Percentiles rank a stretch among this genome's conserved stretches.
Evolutionary conservation across 805 yeast genomes (phyloP).

Genomic region (Clavispora vitiphila): DNA sequence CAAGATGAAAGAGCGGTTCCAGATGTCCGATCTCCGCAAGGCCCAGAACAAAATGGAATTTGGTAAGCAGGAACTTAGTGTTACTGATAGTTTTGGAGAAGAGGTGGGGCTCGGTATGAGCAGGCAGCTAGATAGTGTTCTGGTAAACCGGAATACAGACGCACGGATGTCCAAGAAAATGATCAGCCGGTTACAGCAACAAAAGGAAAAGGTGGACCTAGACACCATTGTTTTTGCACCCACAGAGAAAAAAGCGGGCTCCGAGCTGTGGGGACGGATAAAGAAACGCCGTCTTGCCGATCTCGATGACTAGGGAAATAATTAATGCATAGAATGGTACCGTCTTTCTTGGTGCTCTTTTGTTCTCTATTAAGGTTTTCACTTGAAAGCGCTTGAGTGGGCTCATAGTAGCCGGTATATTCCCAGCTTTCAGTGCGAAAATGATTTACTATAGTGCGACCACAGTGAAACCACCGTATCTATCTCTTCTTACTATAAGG

Average conservation of each 20-base stretch:
- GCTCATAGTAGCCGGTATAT: too few species aligned
- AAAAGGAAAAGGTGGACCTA: slow-evolving; percentile 10
- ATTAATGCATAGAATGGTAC: not conserved
- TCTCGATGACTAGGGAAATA: not conserved
- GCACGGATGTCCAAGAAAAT: slow-evolving; percentile 61
- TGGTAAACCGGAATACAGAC: slow-evolving; percentile 42
- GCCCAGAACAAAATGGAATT: slow-evolving; percentile 84
- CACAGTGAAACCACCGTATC: too few species aligned
- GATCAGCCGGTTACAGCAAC: slow-evolving; percentile 41
- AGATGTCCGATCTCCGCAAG: slow-evolving; percentile 72
- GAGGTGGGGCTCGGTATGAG: slow-evolving; percentile 82
- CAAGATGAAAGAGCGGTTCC: slow-evolving; percentile 75
- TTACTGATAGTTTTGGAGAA: slow-evolving; percentile 65
- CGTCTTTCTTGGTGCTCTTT: too few species aligned
- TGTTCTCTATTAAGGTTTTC: too few species aligned
- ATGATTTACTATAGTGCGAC: not conserved
- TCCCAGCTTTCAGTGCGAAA: not conserved
- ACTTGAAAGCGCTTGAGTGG: too few species aligned
- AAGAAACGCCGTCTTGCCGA: not conserved
- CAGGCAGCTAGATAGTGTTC: slow-evolving; percentile 25
- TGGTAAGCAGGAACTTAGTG: slow-evolving; percentile 66
- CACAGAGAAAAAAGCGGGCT: not conserved
- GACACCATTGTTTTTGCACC: slow-evolving; percentile 11
- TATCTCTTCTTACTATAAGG: too few species aligned
- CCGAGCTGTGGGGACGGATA: not conserved